Conservation (phyloP, 495 filamentous ascomycete species). For the Penicillium soppii region DNA sequence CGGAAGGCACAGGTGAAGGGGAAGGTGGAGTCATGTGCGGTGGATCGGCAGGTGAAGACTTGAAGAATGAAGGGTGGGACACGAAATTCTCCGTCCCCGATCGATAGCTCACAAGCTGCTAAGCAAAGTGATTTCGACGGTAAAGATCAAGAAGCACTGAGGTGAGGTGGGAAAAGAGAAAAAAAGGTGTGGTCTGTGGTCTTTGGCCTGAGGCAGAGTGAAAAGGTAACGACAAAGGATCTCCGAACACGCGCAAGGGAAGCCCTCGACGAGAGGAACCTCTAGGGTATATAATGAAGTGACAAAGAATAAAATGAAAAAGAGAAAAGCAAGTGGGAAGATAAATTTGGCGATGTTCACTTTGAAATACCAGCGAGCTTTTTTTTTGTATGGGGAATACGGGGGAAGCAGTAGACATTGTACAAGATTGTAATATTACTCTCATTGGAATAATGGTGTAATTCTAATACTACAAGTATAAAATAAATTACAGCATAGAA, state of each 20-base stretch:
- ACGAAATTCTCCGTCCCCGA: slow-evolving; percentile 14
- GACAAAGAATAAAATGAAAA: slow-evolving; percentile 1
- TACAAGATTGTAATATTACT: no score
- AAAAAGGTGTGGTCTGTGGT: slow-evolving; percentile 19
- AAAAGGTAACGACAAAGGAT: slow-evolving; percentile 39
- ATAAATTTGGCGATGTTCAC: slow-evolving; percentile 28
- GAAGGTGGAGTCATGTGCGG: slow-evolving; percentile 51
- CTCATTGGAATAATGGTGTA: not conserved
- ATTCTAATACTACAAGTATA: not conserved
- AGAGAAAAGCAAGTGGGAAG: slow-evolving; percentile 12
- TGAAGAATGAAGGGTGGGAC: slow-evolving; percentile 6
- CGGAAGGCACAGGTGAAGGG: slow-evolving; percentile 44
- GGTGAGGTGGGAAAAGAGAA: slow-evolving; percentile 26
- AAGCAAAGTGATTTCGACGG: slow-evolving; percentile 3
- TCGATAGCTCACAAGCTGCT: slow-evolving; percentile 18
- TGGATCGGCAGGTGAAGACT: slow-evolving; percentile 15
- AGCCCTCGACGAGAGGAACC: not conserved
- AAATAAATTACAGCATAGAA: not conserved
- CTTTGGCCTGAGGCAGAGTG: slow-evolving; percentile 33
- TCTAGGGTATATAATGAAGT: slow-evolving; percentile 8
- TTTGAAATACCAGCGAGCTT: slow-evolving; percentile 27
- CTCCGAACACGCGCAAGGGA: slow-evolving; percentile 4
- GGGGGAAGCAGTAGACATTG: not conserved
- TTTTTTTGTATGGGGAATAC: slow-evolving; percentile 13
- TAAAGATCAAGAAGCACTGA: slow-evolving; percentile 9